Base-by-base conservation (phyloP, 2,329 filamentous ascomycete species). In the Parafenestella ontariensis region DNA sequence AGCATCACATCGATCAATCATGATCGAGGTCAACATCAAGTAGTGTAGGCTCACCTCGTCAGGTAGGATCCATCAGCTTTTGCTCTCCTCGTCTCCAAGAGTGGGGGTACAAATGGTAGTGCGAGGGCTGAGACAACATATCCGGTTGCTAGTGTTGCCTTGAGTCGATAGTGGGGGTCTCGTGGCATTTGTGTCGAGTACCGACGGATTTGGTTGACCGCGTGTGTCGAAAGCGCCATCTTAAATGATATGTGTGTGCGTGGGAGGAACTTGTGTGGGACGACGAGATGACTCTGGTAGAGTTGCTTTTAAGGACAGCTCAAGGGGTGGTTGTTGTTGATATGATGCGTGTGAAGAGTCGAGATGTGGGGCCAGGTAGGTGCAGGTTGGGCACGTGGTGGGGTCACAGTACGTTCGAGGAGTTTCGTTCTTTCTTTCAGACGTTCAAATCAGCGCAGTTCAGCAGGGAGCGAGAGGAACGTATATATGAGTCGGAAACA, bases 31-130 rank as follows among this genome's bases (percentile, higher is more conserved):
- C 10, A 15, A n/a, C 18, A n/a, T n/a, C n/a, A 33, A 45, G 5
- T 13, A n/a, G 17, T 7, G 3, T 13, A 52, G n/a, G 62, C 73
- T 60, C 58, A 77, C 75, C 70, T 72, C 23, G 72, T 77, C 58
- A 73, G 46, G 58, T 74, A 70, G 7, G 64, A 62, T 0, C 75
- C 76, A 59, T 78, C 76, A 6, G 68, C 67, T 59, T 66, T 76
- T 1, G 72, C 66, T 43, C 73, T 62, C 47, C 72, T 55, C 1
- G 69, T 75, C 60, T 77, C 74, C 18, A 77, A 49, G 26, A 76
- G 67, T 21, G 76, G 74, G 20, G 73, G 75, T 29, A 78, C 71
- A 56, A 77, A 77, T 0, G 76, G 76, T 7, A 78, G 62, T 3
- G 75, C 73, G 28, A 77, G 73, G 13, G 73, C 76, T 3, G 65